A percentile compares a stretch with the other conserved stretches of the same genome.
These are phyloP conservation scores for Nicotiana benthamiana DNA, from an alignment of 257 asterid species.

Conservation along the genomic window DNA sequence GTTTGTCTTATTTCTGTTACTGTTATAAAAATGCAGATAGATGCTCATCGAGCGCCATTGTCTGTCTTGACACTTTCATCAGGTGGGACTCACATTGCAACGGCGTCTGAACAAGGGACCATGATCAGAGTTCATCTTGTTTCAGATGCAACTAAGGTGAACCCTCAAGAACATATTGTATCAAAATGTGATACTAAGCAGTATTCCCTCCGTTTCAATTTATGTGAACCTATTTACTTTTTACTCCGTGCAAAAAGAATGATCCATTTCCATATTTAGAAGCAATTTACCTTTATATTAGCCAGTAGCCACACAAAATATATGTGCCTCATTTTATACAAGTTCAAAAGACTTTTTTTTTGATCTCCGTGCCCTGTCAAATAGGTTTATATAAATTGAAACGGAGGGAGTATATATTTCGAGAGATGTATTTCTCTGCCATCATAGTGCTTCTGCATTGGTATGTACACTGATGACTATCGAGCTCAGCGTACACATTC, in stretches of 20 bases:
- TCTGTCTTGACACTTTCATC: slow-evolving; percentile 79
- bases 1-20: not conserved
- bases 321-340: too few species aligned
- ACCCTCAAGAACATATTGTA: not conserved
- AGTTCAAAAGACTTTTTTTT: too few species aligned
- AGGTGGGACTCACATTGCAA: slow-evolving; percentile 74
- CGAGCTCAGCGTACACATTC: not conserved
- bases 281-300: too few species aligned
- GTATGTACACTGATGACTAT: not conserved
- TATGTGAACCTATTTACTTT: not conserved
- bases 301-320: too few species aligned
- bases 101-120: slow-evolving; percentile 95
- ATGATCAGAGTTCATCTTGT: slow-evolving; percentile 83
- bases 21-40: slow-evolving; percentile 55
- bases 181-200: not conserved
- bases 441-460: not conserved
- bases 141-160: slow-evolving; percentile 88
- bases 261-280: too few species aligned
- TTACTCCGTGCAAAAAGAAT: too few species aligned
- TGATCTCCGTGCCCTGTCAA: too few species aligned
- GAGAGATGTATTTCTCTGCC: not conserved
- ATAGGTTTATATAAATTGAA: not conserved
- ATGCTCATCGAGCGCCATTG: slow-evolving; percentile 87
- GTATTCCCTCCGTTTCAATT: not conserved
- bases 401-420: not conserved